Base-by-base conservation (phyloP, 1,139 yeast genomes). In the Candida tropicalis region DNA sequence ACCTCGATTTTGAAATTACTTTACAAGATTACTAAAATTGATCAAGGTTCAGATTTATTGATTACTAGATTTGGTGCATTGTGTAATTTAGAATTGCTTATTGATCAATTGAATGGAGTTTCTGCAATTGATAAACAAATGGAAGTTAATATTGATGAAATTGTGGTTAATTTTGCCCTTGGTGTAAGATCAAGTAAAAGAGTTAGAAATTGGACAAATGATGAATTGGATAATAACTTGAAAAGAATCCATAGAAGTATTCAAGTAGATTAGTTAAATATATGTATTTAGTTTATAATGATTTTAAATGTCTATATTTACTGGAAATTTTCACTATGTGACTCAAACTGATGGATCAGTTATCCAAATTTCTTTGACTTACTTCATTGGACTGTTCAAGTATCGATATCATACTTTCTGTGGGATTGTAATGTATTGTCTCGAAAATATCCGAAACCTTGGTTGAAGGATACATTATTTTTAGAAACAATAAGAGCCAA, bases 41-140 rank as follows among this genome's bases (percentile, higher is more conserved):
- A 79, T 18, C 76, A 74, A 41, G 95, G 95, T 2, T 74, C 84
- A 0, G 81, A 81, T 49, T 58, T 78, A 33, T 62, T 88, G 39
- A 66, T 84, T 12, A 77, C 90, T 5, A 75, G 90, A 47, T 83
- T 74, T 59, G 95, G 85, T 1, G 64, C 77, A 0, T 59, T 87
- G 33, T 52, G 82, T 2, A 65, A 64, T 46, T 52, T 81, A 39
- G 87, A 84, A 49, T 70, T 75, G 39, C 57, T 64, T 22, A 49
- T 65, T 6, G 49, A 54, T 3, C 52, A 56, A 15, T 38, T 61
- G 12, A 45, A 29, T 35, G 55, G 35, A 40, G 49, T 45, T 37
- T 56, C 54, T 17, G 38, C 62, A 3, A 44, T 69, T 25, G 57
- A 63, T 17, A 61, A 71, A 36, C 77, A 73, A 47, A 59, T 67